Evolutionary conservation across 176 grass and related monocot species (phyloP).

Genomic region (Bothriochloa decipiens): DNA sequence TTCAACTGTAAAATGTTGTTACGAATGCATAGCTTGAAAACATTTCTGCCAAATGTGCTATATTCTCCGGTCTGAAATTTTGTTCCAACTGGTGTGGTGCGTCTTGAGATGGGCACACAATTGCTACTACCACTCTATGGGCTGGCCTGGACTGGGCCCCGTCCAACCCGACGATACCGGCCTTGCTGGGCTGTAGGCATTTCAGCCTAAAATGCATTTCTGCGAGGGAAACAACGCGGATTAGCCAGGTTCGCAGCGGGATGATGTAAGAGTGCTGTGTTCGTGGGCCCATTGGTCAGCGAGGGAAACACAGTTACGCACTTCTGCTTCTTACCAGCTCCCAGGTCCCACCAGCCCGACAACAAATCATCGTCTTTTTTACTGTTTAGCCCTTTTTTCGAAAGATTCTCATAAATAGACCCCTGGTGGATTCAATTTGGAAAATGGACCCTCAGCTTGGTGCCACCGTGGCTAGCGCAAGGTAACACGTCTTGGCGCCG

Average conservation of each 20-base stretch:
- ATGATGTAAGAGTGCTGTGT: neutral
- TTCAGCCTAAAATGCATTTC: neutral
- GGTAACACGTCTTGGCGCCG: no score
- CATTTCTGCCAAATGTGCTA: slow-evolving; percentile 17
- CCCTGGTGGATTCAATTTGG: no score
- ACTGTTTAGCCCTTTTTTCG: no score
- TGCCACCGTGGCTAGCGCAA: no score
- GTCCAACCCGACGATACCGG: neutral
- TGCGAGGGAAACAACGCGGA: no score
- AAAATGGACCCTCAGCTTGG: no score
- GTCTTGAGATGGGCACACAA: neutral
- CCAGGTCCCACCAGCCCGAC: neutral
- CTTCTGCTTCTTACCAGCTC: neutral
- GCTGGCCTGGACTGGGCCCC: neutral
- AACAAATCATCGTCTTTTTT: no score
- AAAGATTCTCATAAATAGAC: no score
- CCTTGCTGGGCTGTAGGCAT: neutral
- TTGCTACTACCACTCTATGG: neutral
- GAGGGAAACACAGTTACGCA: neutral
- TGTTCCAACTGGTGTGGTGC: no score
- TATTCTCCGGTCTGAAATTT: neutral
- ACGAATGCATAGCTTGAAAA: slow-evolving; percentile 43
- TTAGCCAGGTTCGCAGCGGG: no score
- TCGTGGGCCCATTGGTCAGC: neutral
- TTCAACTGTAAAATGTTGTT: slow-evolving; percentile 41